Conservation (phyloP, 345 rosid species). For the Reutealis trisperma region DNA sequence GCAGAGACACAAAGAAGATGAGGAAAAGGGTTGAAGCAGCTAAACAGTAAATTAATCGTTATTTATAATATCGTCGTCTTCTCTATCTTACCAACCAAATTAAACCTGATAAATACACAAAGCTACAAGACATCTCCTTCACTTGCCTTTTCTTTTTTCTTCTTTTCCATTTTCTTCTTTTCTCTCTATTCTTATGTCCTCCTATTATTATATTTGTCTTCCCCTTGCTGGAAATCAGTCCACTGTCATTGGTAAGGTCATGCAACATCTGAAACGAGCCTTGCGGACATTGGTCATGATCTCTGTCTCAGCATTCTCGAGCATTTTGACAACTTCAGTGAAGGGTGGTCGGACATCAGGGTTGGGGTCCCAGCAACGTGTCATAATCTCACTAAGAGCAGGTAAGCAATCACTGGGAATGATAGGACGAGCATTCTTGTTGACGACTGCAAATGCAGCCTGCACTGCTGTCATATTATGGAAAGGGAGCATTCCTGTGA, state of each 20-base stretch:
- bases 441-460: constrained; percentile 39
- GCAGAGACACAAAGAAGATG: background rate
- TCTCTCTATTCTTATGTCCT: background rate
- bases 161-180: background rate
- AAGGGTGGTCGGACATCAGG: constrained; percentile 35
- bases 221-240: constrained; percentile 17
- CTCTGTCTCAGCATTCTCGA: constrained; percentile 30
- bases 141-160: no score
- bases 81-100: background rate
- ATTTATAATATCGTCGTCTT: background rate
- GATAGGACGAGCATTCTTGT: constrained; percentile 31
- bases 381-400: constrained; percentile 30
- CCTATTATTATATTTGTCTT: background rate
- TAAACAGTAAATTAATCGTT: background rate
- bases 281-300: constrained; percentile 34
- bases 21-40: background rate
- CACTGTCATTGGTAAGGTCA: constrained; percentile 29
- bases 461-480: constrained; percentile 40
- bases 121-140: background rate
- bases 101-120: background rate
- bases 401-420: constrained; percentile 34
- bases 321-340: constrained; percentile 29
- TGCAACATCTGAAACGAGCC: constrained; percentile 40
- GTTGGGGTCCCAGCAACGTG: constrained; percentile 34
- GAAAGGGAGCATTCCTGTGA: constrained; percentile 35